Conservation (phyloP, 1,284 basidiomycete genomes). For the Tylopilus sp. region DNA sequence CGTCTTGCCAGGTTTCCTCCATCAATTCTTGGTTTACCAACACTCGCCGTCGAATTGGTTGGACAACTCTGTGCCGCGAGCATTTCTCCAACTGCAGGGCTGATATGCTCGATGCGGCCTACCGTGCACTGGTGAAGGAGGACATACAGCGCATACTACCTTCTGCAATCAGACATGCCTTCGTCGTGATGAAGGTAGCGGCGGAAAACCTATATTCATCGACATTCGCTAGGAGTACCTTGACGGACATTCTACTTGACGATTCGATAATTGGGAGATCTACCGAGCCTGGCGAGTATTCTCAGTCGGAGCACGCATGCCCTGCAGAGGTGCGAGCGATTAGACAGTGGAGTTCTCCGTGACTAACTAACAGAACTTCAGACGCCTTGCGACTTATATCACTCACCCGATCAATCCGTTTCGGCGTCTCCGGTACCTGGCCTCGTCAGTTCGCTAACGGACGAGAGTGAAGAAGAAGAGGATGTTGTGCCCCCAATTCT, state of each 20-base stretch:
- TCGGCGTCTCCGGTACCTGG: conserved; percentile 9
- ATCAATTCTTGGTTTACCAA: conserved; percentile 63
- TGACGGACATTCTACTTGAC: conserved; percentile 41
- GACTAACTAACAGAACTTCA: conserved; percentile 6
- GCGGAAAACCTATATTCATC: conserved; percentile 48
- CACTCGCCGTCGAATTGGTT: conserved; percentile 61
- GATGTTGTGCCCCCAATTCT: conserved; percentile 21
- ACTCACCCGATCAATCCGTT: conserved; percentile 21
- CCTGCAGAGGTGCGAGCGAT: conserved; percentile 13
- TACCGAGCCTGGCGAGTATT: too few relatives aligned
- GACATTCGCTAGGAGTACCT: conserved; percentile 36
- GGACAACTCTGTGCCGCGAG: conserved; percentile 54
- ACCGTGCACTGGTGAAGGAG: conserved; percentile 48
- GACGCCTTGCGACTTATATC: conserved; percentile 13
- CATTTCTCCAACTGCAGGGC: conserved; percentile 51
- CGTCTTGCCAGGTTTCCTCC: conserved; percentile 23
- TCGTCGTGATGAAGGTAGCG: conserved; percentile 47
- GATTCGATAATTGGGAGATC: conserved; percentile 31
- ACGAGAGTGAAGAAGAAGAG: conserved; percentile 24
- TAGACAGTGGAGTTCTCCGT: neutral
- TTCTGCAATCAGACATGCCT: conserved; percentile 40
- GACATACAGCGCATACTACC: conserved; percentile 36
- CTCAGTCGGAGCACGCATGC: neutral
- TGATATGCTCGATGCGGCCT: conserved; percentile 54
- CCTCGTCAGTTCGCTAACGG: conserved; percentile 8